Evolutionary conservation across 495 filamentous ascomycete genomes (phyloP), one percentile per base, ranked within the genome.

Genomic region (Patellaria atrata): DNA sequence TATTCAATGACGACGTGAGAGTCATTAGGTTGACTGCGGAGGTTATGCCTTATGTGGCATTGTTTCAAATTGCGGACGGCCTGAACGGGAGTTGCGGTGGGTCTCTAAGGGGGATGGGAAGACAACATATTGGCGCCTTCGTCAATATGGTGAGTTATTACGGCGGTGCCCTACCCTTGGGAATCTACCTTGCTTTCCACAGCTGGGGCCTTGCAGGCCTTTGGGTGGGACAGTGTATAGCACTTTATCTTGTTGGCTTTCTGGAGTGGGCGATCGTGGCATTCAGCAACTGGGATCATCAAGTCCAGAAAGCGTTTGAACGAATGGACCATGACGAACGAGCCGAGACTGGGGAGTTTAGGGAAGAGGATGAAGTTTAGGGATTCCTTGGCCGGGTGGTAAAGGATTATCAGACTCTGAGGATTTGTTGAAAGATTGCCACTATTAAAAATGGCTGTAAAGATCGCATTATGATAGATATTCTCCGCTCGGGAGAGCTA

Each of bases 61-160:
- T 92, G n/a, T 94, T 94, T 62, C 85, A 94, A 60, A 84, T 94
- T 37, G 82, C 85, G 0, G 85, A 94, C 55, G 85, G 84, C 2
- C 55, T 91, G 36, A 89, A 87, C 55, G 82, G 79, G 0, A 77
- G 71, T 39, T 94, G 85, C 50, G 84, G 85, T 7, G 85, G 85
- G 5, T 73, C 71, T 37, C 58, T 94, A 8, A 56, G 85, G 31
- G 85, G 85, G 0, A 87, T 84, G 80, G 85, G 85, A 10, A 61
- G 81, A 23, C 85, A 94, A 55, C 85, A 91, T 64, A 65, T 89
- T 20, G 85, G 85, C 11, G 85, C 86, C 13, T 59, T 71, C n/a
- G 84, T 93, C 39, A 93, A 94, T 51, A 53, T 91, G 19, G 56
- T 86, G n/a, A 81, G 75, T 48, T 94, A 94, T 46, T 94, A 93